phyloP scores from a whole-genome alignment of 2,329 filamentous ascomycete species.

The Cucurbitaria berberidis region DNA sequence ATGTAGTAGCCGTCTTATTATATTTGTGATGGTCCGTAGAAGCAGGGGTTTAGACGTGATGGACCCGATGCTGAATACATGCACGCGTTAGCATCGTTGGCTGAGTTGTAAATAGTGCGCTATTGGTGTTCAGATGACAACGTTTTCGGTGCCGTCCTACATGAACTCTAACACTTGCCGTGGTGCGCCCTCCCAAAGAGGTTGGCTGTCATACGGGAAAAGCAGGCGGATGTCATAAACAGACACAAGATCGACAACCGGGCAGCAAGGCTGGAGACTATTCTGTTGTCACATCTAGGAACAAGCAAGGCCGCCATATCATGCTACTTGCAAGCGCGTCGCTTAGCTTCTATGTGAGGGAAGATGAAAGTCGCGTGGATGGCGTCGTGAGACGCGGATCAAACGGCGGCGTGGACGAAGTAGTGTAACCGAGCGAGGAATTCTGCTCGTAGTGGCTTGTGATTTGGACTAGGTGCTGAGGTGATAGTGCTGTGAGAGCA shows the following conservation, averaged over 20 bases:
- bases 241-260: background rate
- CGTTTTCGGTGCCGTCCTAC: background rate
- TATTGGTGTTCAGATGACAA: background rate
- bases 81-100: background rate
- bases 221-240: background rate
- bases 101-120: background rate
- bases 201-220: background rate
- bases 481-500: background rate
- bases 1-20: constrained; percentile 3
- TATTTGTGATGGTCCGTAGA: no score
- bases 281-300: background rate
- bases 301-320: background rate
- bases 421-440: background rate
- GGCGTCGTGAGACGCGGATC: background rate
- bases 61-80: background rate
- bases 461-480: background rate
- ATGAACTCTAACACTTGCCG: background rate
- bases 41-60: background rate
- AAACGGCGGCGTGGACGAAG: background rate
- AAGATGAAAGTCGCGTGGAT: background rate
- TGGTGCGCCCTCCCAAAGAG: background rate
- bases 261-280: background rate
- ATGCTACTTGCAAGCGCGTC: background rate
- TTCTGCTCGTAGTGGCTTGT: background rate
- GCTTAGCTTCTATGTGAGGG: background rate